A percentile compares a stretch with the other conserved stretches of the same genome.
These are phyloP conservation scores for Senecio squalidus DNA, from an alignment of 140 eudicot genomes.

Conservation along the genomic window DNA sequence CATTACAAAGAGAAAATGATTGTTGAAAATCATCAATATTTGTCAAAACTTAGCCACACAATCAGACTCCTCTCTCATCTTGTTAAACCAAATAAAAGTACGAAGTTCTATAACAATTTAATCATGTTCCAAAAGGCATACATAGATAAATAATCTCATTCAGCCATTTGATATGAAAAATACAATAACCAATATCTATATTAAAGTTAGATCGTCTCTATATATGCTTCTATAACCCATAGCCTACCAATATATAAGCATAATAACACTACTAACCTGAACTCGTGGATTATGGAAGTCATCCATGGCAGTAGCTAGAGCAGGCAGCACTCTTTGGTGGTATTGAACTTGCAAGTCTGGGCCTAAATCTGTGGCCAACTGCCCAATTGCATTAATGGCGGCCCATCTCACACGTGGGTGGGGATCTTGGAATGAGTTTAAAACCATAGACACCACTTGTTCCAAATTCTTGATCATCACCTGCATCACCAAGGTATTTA, in stretches of 20 bases:
- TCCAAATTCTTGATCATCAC: slow-evolving; percentile 94
- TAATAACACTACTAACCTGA: slow-evolving; percentile 50
- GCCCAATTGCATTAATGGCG: slow-evolving; percentile 97
- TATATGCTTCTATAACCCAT: background rate
- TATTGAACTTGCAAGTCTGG: slow-evolving; percentile 92
- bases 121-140: background rate
- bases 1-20: slow-evolving; percentile 1
- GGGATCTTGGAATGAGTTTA: slow-evolving; percentile 86
- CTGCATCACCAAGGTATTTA: slow-evolving; percentile 30
- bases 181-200: background rate
- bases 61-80: too few relatives aligned
- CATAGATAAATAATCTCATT: background rate
- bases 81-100: background rate
- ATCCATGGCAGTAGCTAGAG: slow-evolving; percentile 92
- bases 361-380: slow-evolving; percentile 92
- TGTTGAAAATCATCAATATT: background rate
- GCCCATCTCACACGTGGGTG: slow-evolving; percentile 98
- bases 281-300: slow-evolving; percentile 88
- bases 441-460: slow-evolving; percentile 86
- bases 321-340: slow-evolving; percentile 83
- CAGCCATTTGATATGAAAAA: background rate
- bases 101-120: background rate
- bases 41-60: background rate
- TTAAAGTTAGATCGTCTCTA: background rate
- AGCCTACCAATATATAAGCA: background rate